phyloP scores from a whole-genome alignment of 192 early-diverging fungal species.

The Rhizophagus clarus region DNA sequence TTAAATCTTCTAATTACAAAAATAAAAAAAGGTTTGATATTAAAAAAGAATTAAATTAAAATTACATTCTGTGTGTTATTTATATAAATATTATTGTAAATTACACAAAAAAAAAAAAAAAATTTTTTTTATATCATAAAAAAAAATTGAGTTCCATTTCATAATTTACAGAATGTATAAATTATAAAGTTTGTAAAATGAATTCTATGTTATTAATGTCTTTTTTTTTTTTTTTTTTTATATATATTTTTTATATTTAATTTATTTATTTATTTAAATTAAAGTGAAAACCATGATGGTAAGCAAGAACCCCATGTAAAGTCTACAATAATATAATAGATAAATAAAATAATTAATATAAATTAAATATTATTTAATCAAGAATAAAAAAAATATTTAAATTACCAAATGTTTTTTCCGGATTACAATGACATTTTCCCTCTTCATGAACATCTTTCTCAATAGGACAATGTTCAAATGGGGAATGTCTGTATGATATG shows the following conservation, averaged over 20 bases:
- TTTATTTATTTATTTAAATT: too few species aligned
- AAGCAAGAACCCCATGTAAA: not conserved
- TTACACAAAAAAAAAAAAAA: too few species aligned
- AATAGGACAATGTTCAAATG: slow-evolving; percentile 73
- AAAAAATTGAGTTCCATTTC: too few species aligned
- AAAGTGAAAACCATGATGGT: not conserved
- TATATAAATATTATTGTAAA: too few species aligned
- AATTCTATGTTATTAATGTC: not conserved
- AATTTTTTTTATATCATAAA: too few species aligned
- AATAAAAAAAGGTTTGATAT: too few species aligned
- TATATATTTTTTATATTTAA: too few species aligned
- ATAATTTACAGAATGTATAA: not conserved
- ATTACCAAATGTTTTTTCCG: slow-evolving; percentile 55
- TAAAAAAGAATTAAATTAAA: too few species aligned
- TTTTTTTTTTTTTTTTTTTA: too few species aligned
- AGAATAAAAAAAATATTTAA: not conserved
- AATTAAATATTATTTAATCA: not conserved
- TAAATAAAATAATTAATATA: not conserved
- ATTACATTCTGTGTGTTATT: too few species aligned
- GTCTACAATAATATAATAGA: not conserved
- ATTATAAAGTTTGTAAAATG: not conserved
- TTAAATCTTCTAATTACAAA: too few species aligned
- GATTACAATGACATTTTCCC: slow-evolving; percentile 54
- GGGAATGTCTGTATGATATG: slow-evolving; percentile 69
- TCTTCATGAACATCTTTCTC: slow-evolving; percentile 43